Base-by-base conservation (phyloP, 805 yeast species). In the Isabelozyma pseudorhagii region DNA sequence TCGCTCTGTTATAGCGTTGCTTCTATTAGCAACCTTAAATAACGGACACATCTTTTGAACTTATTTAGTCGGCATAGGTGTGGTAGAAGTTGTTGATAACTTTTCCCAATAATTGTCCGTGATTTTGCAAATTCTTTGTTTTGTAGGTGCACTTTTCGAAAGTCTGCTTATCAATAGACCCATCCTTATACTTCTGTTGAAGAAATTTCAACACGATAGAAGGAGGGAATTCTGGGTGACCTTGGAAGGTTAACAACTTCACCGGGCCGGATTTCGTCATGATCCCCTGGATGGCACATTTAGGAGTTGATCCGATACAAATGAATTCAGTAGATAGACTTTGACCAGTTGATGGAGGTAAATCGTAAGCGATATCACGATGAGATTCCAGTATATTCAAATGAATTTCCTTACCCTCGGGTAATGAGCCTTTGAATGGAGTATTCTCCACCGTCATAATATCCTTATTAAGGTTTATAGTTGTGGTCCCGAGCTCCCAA, bases 161-260 rank as follows among this genome's bases (percentile, higher is more conserved):
- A 15, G 63, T 59, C 3, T 61, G 57, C 15, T 57, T 53, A 28
- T 64, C 64, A 15, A 74, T 54, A 13, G 43, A 17, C 11, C 60
- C 59, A 15, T 45, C 46, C 13, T 58, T 50, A 45, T 45, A 49
- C 43, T 58, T 55, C 18, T 49, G 15, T 44, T 61, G 52, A 46
- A 66, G 62, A 52, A 70, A 51, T 18, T 55, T 65, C 25, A 63
- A 46, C 1, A 69, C 58, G 28, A 59, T 61, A 3, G 65, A 73
- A 0, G 70, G 68, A 25, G 69, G 60, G 59, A 88, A 91, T 63
- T 91, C 97, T 0, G 97, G 97, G 60, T 91, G 97, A 0, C 97
- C 97, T 66, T 91, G 97, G 56, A 90, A 79, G 0, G 94, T 81
- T 18, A 91, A 66, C 7, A 87, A 47, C 42, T 76, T 72, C 18